These are phyloP conservation scores for Aquilaria sinensis DNA, from an alignment of 345 rosid genomes.

Conservation along the genomic window DNA sequence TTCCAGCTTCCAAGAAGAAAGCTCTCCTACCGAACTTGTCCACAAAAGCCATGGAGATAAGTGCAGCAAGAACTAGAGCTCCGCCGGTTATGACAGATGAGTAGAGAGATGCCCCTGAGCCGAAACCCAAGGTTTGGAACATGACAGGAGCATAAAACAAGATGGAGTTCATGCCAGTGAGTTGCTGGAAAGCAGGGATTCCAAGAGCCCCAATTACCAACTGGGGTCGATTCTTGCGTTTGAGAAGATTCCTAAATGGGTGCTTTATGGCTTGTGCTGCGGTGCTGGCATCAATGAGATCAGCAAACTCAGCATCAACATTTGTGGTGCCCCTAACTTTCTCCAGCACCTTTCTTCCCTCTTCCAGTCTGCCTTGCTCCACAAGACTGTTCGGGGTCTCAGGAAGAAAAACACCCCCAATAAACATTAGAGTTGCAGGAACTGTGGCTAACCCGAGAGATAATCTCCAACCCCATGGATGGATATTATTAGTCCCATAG, in stretches of 20 bases:
- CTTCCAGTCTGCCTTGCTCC: constrained; percentile 66
- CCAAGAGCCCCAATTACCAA: constrained; percentile 66
- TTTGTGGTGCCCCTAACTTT: constrained; percentile 64
- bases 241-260: constrained; percentile 64
- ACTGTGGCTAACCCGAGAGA: constrained; percentile 66
- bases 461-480: constrained; percentile 90
- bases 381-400: constrained; percentile 85
- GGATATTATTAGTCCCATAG: constrained; percentile 59
- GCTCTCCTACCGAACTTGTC: constrained; percentile 70
- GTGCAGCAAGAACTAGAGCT: constrained; percentile 47
- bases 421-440: constrained; percentile 64
- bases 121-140: constrained; percentile 82
- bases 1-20: constrained; percentile 77
- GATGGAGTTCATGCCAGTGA: constrained; percentile 82
- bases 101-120: constrained; percentile 54
- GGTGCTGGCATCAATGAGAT: constrained; percentile 71
- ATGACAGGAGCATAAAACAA: constrained; percentile 84
- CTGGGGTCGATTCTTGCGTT: constrained; percentile 62
- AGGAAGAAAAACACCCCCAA: constrained; percentile 58
- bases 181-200: constrained; percentile 76
- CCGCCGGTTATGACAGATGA: constrained; percentile 54
- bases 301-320: constrained; percentile 65
- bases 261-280: constrained; percentile 57
- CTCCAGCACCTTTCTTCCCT: constrained; percentile 50
- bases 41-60: constrained; percentile 63